Conservation (phyloP, 148 eudicot genomes). For the Chenopodium berlandieri region DNA sequence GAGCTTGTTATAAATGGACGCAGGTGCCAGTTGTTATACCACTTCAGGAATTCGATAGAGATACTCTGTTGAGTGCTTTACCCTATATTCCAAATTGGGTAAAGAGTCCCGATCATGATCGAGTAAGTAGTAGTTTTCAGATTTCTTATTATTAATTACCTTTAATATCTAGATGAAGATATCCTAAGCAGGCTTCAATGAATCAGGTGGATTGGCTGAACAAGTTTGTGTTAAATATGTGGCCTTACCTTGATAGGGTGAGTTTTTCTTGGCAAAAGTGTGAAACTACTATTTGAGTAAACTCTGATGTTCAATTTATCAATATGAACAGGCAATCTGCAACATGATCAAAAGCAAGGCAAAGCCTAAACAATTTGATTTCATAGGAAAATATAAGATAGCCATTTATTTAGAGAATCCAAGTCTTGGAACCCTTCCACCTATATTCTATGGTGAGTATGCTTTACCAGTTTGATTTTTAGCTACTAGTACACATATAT, state of each 20-base stretch:
- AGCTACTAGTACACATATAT: background rate
- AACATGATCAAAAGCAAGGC: constrained; percentile 44
- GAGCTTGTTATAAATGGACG: constrained; percentile 9
- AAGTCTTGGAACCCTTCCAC: constrained; percentile 77
- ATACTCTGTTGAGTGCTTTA: constrained; percentile 44
- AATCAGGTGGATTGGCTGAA: constrained; percentile 89
- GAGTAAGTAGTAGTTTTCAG: constrained; percentile 45
- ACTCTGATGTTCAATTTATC: background rate
- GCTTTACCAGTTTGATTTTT: constrained; percentile 4
- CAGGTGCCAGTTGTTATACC: constrained; percentile 61
- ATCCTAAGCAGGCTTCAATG: constrained; percentile 6
- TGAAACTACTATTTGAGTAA: background rate
- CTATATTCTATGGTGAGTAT: constrained; percentile 60
- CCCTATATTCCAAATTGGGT: constrained; percentile 85
- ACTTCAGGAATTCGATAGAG: constrained; percentile 52
- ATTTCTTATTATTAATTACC: background rate
- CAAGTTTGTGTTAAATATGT: constrained; percentile 55
- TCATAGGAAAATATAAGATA: constrained; percentile 54
- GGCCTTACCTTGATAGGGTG: constrained; percentile 95
- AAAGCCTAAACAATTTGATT: constrained; percentile 57
- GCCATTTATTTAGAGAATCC: constrained; percentile 57
- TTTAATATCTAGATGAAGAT: background rate
- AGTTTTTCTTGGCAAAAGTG: background rate
- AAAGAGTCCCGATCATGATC: constrained; percentile 87
- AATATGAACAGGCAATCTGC: constrained; percentile 61